Conservation (phyloP, 768 basidiomycete species). For the Suillus decipiens region DNA sequence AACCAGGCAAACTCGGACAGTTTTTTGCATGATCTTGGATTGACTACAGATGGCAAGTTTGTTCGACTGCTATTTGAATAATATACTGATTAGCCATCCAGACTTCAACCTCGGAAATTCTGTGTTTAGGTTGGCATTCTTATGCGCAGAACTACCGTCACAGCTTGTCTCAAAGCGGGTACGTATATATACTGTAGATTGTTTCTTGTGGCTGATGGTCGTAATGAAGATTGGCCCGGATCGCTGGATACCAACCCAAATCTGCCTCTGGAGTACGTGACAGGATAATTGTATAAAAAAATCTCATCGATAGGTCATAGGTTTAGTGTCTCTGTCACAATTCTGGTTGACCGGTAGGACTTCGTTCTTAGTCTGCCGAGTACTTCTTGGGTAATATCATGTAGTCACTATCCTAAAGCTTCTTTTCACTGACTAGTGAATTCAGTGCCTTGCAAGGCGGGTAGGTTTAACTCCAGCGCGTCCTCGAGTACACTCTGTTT, state of each 20-base stretch:
- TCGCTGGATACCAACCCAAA: slow-evolving; percentile 63
- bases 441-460: slow-evolving; percentile 47
- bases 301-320: slow-evolving; percentile 12
- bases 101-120: slow-evolving; percentile 61
- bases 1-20: slow-evolving; percentile 59
- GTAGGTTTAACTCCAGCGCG: slow-evolving; percentile 23
- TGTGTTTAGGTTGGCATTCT: slow-evolving; percentile 51
- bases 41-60: slow-evolving; percentile 48
- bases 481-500: not conserved
- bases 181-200: slow-evolving; percentile 14
- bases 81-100: slow-evolving; percentile 16
- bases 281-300: not conserved
- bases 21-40: slow-evolving; percentile 53
- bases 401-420: not conserved
- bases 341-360: slow-evolving; percentile 58
- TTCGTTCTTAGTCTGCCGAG: slow-evolving; percentile 50
- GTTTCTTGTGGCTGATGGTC: not conserved
- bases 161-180: slow-evolving; percentile 63
- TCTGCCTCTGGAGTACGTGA: slow-evolving; percentile 49
- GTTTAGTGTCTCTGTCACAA: slow-evolving; percentile 50
- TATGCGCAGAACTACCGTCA: slow-evolving; percentile 61
- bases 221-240: slow-evolving; percentile 54
- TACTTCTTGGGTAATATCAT: slow-evolving; percentile 43
- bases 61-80: slow-evolving; percentile 13
- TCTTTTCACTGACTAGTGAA: slow-evolving; percentile 1